Base-by-base conservation (phyloP, 2,329 filamentous ascomycete species). In the Didymella keratinophila region DNA sequence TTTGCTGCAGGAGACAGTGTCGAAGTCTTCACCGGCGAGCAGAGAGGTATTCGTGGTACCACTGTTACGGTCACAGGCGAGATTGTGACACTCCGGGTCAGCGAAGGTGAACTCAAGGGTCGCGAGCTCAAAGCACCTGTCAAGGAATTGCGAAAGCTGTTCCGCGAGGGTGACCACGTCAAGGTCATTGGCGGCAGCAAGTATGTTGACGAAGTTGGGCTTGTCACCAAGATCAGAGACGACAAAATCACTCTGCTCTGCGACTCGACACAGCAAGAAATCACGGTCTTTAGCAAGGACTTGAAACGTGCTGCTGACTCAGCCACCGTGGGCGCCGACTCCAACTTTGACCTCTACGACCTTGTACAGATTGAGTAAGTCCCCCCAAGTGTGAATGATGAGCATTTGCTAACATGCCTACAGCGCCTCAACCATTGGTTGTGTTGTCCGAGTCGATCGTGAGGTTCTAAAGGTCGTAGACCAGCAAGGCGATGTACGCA, bases 201-300 rank as follows among this genome's bases (percentile, higher is more conserved):
- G 69, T 98, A 93, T 76, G 88, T 91, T 54, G 95, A 97, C 69
- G 95, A 99, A 79, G 90, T 98, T 43, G 95, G 95, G 78, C 96
- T 97, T 86, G 93, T 99, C 50, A 93, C 98, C 65, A 92, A 92
- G 76, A 95, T 97, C 66, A 89, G 87, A 47, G 92, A 96, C 60
- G 95, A 99, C 75, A 89, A 91, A 37, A 93, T 99, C 57, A 98
- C 95, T 1, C 82, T 99, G 64, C 82, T 99, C 65, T 97, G 92
- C 46, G 95, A 99, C 78, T 92, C 95, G 75, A 95, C 87, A 60
- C 94, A 95, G 78, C 88, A 89, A 51, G 95, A 99, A 75, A 93
- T 99, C 67, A 97, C 93, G 0, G 95, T 99, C 32, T 99, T 99
- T 75, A 97, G 94, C 81, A 97, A 96, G 76, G 95, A 99, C 79